These are phyloP conservation scores for Clarireedia homoeocarpa DNA, from an alignment of 2,329 filamentous ascomycete species.

Conservation along the genomic window DNA sequence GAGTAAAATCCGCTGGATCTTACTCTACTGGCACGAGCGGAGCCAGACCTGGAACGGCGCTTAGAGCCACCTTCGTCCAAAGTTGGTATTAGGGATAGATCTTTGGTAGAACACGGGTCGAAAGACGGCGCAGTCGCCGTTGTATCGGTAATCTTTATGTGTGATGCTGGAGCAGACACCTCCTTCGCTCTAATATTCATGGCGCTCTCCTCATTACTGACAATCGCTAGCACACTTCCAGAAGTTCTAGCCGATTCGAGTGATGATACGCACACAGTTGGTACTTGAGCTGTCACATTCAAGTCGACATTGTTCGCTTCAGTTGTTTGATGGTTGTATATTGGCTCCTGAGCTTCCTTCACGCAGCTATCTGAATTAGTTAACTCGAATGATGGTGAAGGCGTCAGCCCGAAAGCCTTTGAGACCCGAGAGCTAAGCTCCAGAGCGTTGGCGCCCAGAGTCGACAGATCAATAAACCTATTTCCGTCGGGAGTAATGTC, in stretches of 20 bases:
- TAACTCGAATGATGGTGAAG: constrained; percentile 14
- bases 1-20: constrained; percentile 15
- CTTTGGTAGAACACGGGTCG: neutral
- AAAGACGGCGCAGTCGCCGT: neutral
- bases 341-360: neutral
- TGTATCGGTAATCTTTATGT: neutral
- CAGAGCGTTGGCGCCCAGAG: constrained; percentile 17
- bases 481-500: constrained; percentile 6
- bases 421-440: constrained; percentile 21
- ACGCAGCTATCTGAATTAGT: neutral
- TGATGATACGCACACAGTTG: no score
- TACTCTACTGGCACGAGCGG: neutral
- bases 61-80: neutral
- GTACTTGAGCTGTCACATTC: no score
- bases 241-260: no score
- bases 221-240: no score
- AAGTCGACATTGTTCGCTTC: no score
- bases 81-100: neutral
- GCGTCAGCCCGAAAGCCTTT: constrained; percentile 21
- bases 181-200: no score
- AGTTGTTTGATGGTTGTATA: no score
- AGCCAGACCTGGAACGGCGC: neutral
- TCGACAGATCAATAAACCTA: constrained; percentile 13
- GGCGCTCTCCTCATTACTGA: no score
- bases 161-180: neutral